Base-by-base conservation (phyloP, 441 rosid genomes). In the Biscutella auriculata region DNA sequence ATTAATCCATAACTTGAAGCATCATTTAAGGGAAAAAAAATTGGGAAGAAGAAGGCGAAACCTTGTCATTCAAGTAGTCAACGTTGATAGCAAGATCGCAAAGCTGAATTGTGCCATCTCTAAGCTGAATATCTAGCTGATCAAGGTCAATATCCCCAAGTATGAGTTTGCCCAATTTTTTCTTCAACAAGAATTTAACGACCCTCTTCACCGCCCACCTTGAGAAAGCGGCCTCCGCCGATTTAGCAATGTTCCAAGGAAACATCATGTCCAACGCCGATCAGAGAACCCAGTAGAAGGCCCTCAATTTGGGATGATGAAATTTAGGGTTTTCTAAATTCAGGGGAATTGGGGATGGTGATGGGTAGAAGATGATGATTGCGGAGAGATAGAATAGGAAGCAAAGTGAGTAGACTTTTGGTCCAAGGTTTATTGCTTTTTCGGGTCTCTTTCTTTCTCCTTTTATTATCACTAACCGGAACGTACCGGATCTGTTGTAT, bases 81-180 rank as follows among this genome's bases (percentile, higher is more conserved):
- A 85, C 96, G 71, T 93, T 84, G 54, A 93, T 81, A 5, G 96
- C 99, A 30, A 93, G 83, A 64, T 93, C 99, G 63, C 28, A 63
- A 62, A 93, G 96, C 73, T 81, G 95, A 57, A 89, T 73, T 2
- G 79, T 76, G 44, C 99, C 97, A 16, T 89, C 72, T 1, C 76
- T 30, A 42, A 94, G 96, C 83, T 90, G 99, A 60, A 94, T 80
- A 68, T 90, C 97, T 13, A 94, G 97, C 74, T 94, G 97, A 50
- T 84, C 88, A 56, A 87, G 81, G 73, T 90, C 95, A 53, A 94
- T 88, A 67, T 94, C 99, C 2, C 96, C 99, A 27, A 84, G 69
- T 21, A 94, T 76, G 29, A 94, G 79, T 63, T 80, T 71, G 27
- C 99, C 99, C 42, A 94, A 51, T 60, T 90, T 94, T 85, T 94